Base-by-base conservation (phyloP, 176 grass and related monocot species). In the Musa troglodytarum region DNA sequence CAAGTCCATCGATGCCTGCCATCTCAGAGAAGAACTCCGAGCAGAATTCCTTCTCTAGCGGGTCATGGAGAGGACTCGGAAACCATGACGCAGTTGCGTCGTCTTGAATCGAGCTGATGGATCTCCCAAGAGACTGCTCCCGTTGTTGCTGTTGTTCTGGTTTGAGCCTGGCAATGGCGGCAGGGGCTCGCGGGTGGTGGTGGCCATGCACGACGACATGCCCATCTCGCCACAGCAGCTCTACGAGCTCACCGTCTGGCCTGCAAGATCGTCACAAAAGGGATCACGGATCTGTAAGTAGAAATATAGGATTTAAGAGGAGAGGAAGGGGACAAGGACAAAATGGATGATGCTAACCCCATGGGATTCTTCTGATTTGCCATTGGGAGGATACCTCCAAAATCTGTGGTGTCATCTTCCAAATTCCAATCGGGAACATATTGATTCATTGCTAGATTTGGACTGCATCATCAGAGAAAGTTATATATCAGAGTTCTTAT, bases 151-250 rank as follows among this genome's bases (percentile, higher is more conserved):
- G 53, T 10, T 59, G 74, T n/a, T 74, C 80, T 1, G 13, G 2
- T 51, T n/a, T 54, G n/a, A 29, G 25, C 17, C 64, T 29, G 5
- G 6, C 13, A 21, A 55, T 0, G 53, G n/a, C 16, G 2, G 23
- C 51, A 12, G 69, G 12, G 22, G n/a, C 14, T 75, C 66, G 73
- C 19, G 51, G 65, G 53, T 84, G 77, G 63, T 53, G 78, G 58
- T 87, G 82, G 50, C 80, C 72, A 29, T 87, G 88, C 73, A 78
- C 76, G 50, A 93, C 81, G 43, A 92, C 74, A 16, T 54, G 80
- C 5, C 91, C 88, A 71, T 99, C 81, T 82, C 86, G 88, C 96
- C 90, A 94, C 13, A 99, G 65, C 11, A 94, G 74, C 74, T 99
- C 96, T 49, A 88, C 58, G 12, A 99, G 74, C 65, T 89, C 96